These are phyloP conservation scores for Clausena lansium DNA, from an alignment of 345 rosid genomes.

Conservation along the genomic window DNA sequence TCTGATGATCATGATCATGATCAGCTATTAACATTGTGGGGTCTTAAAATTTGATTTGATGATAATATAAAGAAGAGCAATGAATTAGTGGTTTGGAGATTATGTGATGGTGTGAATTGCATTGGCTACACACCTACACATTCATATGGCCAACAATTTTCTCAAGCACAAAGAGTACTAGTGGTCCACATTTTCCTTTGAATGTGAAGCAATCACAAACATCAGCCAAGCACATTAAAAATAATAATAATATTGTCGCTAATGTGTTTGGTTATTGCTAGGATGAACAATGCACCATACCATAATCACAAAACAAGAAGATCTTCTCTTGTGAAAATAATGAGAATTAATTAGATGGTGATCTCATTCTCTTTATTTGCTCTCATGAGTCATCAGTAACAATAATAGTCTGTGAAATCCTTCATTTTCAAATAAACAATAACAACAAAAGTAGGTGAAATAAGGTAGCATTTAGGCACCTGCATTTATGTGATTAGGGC, in stretches of 20 bases:
- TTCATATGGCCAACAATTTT: neutral
- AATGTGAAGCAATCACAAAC: neutral
- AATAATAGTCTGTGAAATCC: neutral
- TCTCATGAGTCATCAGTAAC: neutral
- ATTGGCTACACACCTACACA: too few species aligned
- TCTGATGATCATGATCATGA: neutral
- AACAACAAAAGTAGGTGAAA: neutral
- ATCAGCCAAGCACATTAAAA: neutral
- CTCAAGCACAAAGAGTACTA: neutral
- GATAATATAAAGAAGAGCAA: neutral
- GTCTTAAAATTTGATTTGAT: slow-evolving; percentile 1
- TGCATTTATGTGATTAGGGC: neutral
- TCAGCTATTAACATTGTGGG: neutral
- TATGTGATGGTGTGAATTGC: neutral
- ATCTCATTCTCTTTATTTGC: too few species aligned
- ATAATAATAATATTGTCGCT: too few species aligned
- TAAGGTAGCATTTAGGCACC: neutral
- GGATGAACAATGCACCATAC: neutral
- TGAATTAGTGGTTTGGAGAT: neutral
- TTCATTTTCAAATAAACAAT: neutral
- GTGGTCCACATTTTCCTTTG: neutral
- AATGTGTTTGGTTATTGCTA: neutral
- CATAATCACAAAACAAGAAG: neutral
- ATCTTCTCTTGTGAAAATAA: neutral
- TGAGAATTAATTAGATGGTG: neutral